These are phyloP conservation scores for Ophiocordyceps sinensis DNA, from an alignment of 2,329 filamentous ascomycete genomes.

Conservation along the genomic window DNA sequence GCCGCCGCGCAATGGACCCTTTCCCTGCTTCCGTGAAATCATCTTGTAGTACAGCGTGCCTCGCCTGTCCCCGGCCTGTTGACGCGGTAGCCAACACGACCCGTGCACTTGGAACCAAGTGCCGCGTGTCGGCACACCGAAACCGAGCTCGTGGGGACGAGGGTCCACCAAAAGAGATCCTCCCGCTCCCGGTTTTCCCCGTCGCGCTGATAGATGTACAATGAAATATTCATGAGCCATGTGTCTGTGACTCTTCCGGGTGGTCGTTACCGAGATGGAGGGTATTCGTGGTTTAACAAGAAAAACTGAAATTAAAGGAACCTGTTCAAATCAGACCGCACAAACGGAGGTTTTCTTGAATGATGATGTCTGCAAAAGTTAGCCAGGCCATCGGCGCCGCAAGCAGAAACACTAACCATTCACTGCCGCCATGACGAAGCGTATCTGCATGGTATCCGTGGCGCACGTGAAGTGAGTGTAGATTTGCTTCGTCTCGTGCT, in stretches of 20 bases:
- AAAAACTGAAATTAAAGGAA: constrained; percentile 9
- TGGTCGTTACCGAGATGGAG: constrained; percentile 26
- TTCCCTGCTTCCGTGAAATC: not conserved
- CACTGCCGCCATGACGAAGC: constrained; percentile 98
- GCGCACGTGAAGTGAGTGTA: constrained; percentile 99
- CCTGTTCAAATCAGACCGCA: constrained; percentile 81
- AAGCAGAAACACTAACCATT: constrained; percentile 53
- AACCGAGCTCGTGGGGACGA: not conserved
- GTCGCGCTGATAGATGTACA: constrained; percentile 14
- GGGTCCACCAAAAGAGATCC: not conserved
- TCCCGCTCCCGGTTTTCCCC: not conserved
- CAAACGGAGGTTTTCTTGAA: constrained; percentile 95
- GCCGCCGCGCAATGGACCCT: not conserved
- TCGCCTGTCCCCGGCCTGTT: not conserved
- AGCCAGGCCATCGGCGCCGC: too few relatives aligned
- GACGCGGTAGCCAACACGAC: not conserved
- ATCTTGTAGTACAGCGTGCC: not conserved
- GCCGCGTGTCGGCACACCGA: not conserved
- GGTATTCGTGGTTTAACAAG: constrained; percentile 23
- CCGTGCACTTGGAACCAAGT: not conserved
- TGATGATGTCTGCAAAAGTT: constrained; percentile 72
- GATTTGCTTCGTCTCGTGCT: constrained; percentile 98
- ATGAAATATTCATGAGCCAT: constrained; percentile 23
- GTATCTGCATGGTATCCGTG: constrained; percentile 96
- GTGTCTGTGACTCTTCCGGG: constrained; percentile 20